phyloP scores from a whole-genome alignment of 495 filamentous ascomycete species.

The Penicillium lividum region DNA sequence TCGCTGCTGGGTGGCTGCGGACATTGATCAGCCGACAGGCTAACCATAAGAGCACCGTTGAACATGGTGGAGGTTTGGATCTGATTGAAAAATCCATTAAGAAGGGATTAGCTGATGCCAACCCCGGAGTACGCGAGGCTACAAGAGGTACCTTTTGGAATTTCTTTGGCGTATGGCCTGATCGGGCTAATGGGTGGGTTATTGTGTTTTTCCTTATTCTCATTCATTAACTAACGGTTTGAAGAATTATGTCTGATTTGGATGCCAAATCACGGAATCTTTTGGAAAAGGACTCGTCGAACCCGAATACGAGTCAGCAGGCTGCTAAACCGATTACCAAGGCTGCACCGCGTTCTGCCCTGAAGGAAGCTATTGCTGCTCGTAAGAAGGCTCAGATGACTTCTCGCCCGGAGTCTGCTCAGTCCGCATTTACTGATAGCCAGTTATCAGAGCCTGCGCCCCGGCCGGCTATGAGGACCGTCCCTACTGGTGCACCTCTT shows the following conservation, averaged over 20 bases:
- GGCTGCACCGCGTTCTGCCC: conserved; percentile 54
- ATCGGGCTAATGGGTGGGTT: conserved; percentile 69
- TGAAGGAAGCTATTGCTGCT: conserved; percentile 80
- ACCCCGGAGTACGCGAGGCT: conserved; percentile 80
- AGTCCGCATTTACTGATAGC: conserved; percentile 50
- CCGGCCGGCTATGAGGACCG: conserved; percentile 30
- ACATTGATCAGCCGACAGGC: conserved; percentile 76
- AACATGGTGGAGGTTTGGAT: conserved; percentile 79
- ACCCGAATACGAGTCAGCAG: conserved; percentile 65
- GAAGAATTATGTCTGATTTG: conserved; percentile 70
- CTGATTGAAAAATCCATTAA: conserved; percentile 84
- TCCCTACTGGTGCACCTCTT: conserved; percentile 34
- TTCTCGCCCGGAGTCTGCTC: conserved; percentile 73
- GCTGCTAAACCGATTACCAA: conserved; percentile 40
- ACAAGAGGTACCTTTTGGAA: conserved; percentile 85
- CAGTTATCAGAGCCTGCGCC: conserved; percentile 45
- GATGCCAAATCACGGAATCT: conserved; percentile 72
- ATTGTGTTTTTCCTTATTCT: background rate
- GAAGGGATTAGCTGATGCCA: conserved; percentile 81
- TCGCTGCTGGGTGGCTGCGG: conserved; percentile 79
- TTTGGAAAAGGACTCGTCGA: conserved; percentile 75
- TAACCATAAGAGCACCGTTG: conserved; percentile 75
- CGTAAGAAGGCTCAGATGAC: conserved; percentile 69
- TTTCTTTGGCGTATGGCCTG: conserved; percentile 74
- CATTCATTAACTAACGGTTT: conserved; percentile 29